Conservation (phyloP, 2,329 filamentous ascomycete genomes). For the Cordyceps javanica region DNA sequence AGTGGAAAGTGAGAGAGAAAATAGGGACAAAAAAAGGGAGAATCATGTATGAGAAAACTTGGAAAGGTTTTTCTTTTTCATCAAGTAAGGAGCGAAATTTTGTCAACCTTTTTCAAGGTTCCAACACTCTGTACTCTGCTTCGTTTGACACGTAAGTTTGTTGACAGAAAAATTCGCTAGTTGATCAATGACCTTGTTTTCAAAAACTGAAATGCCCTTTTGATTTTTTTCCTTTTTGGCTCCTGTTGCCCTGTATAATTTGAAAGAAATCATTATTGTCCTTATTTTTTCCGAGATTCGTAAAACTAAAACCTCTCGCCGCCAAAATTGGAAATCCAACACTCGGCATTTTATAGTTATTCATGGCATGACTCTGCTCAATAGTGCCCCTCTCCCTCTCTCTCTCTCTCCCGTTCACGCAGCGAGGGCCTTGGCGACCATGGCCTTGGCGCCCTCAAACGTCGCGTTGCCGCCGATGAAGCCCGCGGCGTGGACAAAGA, state of each 20-base stretch:
- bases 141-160: not conserved
- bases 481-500: constrained; percentile 90
- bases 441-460: constrained; percentile 77
- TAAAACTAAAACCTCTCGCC: too few species aligned
- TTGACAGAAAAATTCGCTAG: too few species aligned
- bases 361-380: not conserved
- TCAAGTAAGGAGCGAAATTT: not conserved
- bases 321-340: not conserved
- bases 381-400: too few species aligned
- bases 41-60: not conserved
- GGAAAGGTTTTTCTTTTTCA: not conserved
- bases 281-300: not conserved
- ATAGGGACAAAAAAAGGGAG: not conserved
- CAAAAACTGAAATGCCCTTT: not conserved
- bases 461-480: constrained; percentile 96
- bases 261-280: not conserved
- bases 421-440: constrained; percentile 71
- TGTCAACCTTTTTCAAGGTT: not conserved
- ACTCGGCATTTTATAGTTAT: not conserved
- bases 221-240: not conserved
- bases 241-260: too few species aligned
- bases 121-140: not conserved
- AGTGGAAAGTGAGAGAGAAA: not conserved
- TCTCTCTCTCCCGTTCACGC: constrained; percentile 19
- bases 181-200: not conserved